Conservation (phyloP, 331 rosid genomes). For the Saraca asoca region DNA sequence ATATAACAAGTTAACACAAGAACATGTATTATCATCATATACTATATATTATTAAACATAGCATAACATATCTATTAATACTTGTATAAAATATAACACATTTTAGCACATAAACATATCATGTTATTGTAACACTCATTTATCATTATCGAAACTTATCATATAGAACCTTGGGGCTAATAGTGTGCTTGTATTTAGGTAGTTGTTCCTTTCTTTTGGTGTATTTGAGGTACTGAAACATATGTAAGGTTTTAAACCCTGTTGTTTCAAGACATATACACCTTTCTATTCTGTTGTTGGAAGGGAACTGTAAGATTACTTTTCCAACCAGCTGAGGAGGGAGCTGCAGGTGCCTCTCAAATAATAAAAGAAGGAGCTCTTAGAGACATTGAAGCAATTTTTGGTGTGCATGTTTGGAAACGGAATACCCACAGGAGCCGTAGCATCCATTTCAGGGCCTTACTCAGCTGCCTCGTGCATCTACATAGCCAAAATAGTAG, state of each 20-base stretch:
- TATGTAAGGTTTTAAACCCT: slow-evolving; percentile 20
- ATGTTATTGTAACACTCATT: too few relatives aligned
- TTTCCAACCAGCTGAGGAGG: slow-evolving; percentile 80
- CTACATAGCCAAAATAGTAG: slow-evolving; percentile 53
- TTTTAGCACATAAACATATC: too few relatives aligned
- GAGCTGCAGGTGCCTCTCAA: slow-evolving; percentile 54
- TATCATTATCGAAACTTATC: too few relatives aligned
- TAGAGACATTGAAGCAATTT: slow-evolving; percentile 60
- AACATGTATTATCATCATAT: too few relatives aligned
- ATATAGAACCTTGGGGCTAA: too few relatives aligned
- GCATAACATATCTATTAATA: too few relatives aligned
- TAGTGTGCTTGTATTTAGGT: not conserved
- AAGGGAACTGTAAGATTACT: slow-evolving; percentile 74
- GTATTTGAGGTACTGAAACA: slow-evolving; percentile 15
- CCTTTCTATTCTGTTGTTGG: slow-evolving; percentile 17
- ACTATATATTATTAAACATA: too few relatives aligned
- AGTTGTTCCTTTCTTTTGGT: not conserved
- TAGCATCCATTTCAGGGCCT: slow-evolving; percentile 54
- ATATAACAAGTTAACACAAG: too few relatives aligned
- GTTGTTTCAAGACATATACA: slow-evolving; percentile 11
- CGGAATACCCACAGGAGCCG: slow-evolving; percentile 47
- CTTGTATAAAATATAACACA: too few relatives aligned
- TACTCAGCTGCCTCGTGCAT: slow-evolving; percentile 49
- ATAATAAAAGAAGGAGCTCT: slow-evolving; percentile 62
- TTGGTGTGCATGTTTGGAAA: slow-evolving; percentile 51